Evolutionary conservation across 345 rosid species (phyloP).

Genomic region (Melaleuca quinquenervia): DNA sequence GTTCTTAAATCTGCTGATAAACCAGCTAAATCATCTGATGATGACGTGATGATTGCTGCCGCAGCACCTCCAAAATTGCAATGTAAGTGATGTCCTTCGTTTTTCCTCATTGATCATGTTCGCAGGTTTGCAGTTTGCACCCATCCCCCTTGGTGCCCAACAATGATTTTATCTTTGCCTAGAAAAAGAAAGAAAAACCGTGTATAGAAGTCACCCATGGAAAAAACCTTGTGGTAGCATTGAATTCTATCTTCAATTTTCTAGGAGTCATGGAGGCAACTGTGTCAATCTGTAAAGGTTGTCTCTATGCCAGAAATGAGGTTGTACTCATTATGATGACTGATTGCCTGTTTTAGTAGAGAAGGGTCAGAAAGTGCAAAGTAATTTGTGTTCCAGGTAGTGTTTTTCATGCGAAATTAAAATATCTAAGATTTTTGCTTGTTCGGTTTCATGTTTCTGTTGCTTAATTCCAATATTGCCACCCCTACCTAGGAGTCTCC

Average conservation of each 20-base stretch:
- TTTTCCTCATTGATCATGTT: background rate
- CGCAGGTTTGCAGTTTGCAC: background rate
- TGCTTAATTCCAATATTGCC: background rate
- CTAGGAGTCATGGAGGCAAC: background rate
- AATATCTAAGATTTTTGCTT: background rate
- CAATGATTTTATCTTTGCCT: background rate
- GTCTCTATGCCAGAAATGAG: background rate
- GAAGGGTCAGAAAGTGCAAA: background rate
- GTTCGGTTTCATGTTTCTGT: background rate
- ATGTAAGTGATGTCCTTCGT: background rate
- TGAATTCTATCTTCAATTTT: background rate
- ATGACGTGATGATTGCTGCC: background rate
- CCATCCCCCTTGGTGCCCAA: background rate
- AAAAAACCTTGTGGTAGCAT: background rate
- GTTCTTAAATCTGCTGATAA: background rate
- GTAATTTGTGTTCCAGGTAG: background rate
- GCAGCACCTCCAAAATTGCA: background rate
- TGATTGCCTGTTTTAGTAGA: background rate
- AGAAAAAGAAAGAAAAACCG: background rate
- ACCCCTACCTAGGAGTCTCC: background rate
- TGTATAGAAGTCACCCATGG: background rate
- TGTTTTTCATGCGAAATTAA: background rate
- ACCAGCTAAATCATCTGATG: conserved; percentile 16
- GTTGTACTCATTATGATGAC: background rate
- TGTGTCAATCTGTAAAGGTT: background rate